Evolutionary conservation across 257 asterid genomes (phyloP), one percentile per base, ranked within the genome.

Genomic region (Rauvolfia tetraphylla): DNA sequence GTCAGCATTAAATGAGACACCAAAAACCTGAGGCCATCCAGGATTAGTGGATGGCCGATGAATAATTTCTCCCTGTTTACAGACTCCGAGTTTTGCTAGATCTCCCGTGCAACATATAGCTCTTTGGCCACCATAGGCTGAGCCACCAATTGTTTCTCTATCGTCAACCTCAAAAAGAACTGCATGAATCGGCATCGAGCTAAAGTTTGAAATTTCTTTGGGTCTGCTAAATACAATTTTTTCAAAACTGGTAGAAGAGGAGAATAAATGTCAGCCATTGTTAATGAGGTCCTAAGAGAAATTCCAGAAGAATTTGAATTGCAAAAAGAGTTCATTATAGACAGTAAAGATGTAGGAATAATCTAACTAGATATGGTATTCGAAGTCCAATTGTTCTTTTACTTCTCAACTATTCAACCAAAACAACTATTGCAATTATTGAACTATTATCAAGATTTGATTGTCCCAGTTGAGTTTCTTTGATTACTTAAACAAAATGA

Each of bases 91-190:
- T 84, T 94, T 94, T 38, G 97, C 94, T 80, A 94, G 96, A 86
- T 94, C 98, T 9, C 88, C 87, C 2, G 96, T 81, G 87, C 98
- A 94, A 81, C 98, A 94, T 58, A 94, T 83, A 51, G 98, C 98
- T 87, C 97, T 89, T 84, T 94, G 98, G 33, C 98, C 98, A 49
- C 98, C 97, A 29, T 94, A 94, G 33, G 96, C 98, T 29, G 98
- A 94, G 75, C 98, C 98, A 34, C 98, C 98, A 41, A 94, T 92
- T 4, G 74, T 61, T 82, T 94, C 97, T 76, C 96, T 86, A 79
- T 94, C 98, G 69, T 89, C 97, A 78, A 94, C 98, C 93, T 94
- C 97, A 78, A 94, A 94, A 48, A 94, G 76, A 51, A 94, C 76
- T 68, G 95, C 94, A 65, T 92, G 92, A 66, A 94, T 81, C 53